These are phyloP conservation scores for Prunus mume DNA, from an alignment of 306 rosid species.

Conservation along the genomic window DNA sequence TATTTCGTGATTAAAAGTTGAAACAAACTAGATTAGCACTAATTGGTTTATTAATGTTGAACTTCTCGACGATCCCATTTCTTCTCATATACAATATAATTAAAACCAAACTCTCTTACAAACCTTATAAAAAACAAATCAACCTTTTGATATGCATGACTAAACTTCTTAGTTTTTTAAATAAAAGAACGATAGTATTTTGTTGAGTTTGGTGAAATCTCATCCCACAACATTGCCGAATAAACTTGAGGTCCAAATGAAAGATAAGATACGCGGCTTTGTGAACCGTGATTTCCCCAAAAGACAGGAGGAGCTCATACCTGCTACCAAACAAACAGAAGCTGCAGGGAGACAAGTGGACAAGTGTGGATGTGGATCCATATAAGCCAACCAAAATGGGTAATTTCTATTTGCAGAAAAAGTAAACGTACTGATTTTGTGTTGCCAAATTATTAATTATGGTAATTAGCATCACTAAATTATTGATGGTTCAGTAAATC, in stretches of 20 bases:
- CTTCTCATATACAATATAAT: no score
- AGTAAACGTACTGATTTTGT: neutral
- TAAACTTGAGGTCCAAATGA: neutral
- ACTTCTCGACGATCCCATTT: no score
- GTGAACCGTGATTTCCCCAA: conserved; percentile 10
- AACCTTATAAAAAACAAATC: no score
- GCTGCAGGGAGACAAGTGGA: neutral
- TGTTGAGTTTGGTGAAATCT: neutral
- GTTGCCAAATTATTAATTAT: neutral
- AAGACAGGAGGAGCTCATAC: neutral
- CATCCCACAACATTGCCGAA: neutral
- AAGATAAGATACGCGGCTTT: neutral
- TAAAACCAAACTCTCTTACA: no score
- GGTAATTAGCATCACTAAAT: neutral
- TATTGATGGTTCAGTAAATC: neutral
- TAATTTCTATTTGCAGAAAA: neutral
- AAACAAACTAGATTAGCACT: no score
- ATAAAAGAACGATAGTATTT: no score
- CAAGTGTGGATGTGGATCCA: neutral
- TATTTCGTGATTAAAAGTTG: no score
- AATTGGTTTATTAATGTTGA: no score
- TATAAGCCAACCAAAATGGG: neutral
- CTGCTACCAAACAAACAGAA: neutral
- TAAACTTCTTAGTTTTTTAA: no score
- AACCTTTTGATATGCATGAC: no score